phyloP scores from a whole-genome alignment of 257 asterid genomes.

The Mentha longifolia region DNA sequence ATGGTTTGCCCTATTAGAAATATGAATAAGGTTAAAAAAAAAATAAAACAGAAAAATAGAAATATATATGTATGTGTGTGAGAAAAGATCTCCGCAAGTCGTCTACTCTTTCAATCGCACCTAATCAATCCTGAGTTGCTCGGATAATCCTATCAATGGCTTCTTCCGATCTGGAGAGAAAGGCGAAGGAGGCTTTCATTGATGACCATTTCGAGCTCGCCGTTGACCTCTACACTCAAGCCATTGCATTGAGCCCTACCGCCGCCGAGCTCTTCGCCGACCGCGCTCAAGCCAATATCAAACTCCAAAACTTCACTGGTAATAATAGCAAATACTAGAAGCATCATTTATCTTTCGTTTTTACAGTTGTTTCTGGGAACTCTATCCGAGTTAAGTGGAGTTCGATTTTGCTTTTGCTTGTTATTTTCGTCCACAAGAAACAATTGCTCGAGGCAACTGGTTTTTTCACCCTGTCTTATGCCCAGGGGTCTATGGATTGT shows the following conservation, averaged over 20 bases:
- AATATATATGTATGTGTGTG: too few relatives aligned
- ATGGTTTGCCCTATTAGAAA: too few relatives aligned
- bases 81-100: conserved; percentile 24
- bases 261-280: conserved; percentile 79
- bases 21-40: too few relatives aligned
- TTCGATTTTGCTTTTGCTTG: background rate
- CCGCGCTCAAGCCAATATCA: conserved; percentile 94
- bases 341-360: background rate
- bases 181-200: conserved; percentile 89
- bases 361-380: background rate
- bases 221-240: conserved; percentile 87
- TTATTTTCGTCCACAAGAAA: background rate
- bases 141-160: conserved; percentile 53
- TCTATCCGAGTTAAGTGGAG: background rate
- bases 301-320: conserved; percentile 78
- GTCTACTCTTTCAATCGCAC: conserved; percentile 4
- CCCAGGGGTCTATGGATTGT: background rate
- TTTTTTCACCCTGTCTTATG: background rate
- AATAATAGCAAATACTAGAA: background rate
- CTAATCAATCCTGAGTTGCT: conserved; percentile 30
- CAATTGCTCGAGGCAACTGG: background rate
- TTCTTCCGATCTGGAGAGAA: conserved; percentile 77
- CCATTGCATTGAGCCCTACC: conserved; percentile 65
- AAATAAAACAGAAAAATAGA: too few relatives aligned
- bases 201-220: conserved; percentile 97